These are phyloP conservation scores for Alternaria incomplexa DNA, from an alignment of 2,329 filamentous ascomycete species.

Conservation along the genomic window DNA sequence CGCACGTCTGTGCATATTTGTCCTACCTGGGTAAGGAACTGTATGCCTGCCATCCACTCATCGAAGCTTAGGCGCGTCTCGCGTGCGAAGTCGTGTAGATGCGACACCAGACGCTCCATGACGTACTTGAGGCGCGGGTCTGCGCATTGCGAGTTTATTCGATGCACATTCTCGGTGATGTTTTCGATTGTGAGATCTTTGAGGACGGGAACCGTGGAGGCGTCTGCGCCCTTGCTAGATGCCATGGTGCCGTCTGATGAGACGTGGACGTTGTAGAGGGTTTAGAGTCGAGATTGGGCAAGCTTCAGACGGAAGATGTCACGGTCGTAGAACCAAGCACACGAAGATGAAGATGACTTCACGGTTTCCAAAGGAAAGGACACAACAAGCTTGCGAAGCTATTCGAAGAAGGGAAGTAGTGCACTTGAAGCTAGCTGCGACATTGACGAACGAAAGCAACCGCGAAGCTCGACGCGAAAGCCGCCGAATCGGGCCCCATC, in stretches of 20 bases:
- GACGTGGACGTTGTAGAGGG: neutral
- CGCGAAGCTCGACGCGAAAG: slow-evolving; percentile 6
- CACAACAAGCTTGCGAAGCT: neutral
- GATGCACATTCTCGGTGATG: slow-evolving; percentile 76
- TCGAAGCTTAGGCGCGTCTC: slow-evolving; percentile 77
- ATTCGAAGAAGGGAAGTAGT: neutral
- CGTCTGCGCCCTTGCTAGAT: neutral
- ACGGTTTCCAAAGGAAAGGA: neutral
- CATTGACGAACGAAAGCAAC: neutral
- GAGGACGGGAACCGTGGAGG: slow-evolving; percentile 18
- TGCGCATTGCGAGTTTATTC: slow-evolving; percentile 73
- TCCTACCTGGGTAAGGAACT: slow-evolving; percentile 74
- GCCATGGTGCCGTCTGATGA: slow-evolving; percentile 1
- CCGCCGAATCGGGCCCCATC: neutral
- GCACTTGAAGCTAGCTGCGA: neutral
- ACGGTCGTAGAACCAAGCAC: neutral
- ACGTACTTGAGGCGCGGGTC: slow-evolving; percentile 73
- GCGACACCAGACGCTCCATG: slow-evolving; percentile 73
- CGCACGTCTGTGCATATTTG: slow-evolving; percentile 76
- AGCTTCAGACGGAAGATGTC: neutral
- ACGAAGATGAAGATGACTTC: neutral
- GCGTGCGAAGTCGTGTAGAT: slow-evolving; percentile 81
- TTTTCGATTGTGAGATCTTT: slow-evolving; percentile 79
- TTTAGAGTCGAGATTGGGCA: neutral
- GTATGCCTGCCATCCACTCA: slow-evolving; percentile 78